These are phyloP conservation scores for Komagataella populi DNA, from an alignment of 805 yeast species.

Conservation along the genomic window DNA sequence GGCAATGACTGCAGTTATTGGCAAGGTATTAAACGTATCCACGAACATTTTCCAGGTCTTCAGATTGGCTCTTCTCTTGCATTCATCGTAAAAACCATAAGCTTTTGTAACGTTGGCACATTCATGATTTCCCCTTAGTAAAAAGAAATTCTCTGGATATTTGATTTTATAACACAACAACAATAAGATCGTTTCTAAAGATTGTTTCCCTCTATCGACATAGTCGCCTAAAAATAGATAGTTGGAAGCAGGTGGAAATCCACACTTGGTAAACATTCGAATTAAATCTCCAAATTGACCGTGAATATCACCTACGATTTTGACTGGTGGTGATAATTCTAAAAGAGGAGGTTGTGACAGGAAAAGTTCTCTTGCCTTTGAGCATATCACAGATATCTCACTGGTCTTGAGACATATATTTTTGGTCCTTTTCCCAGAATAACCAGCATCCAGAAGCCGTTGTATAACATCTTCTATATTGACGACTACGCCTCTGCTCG, in stretches of 20 bases:
- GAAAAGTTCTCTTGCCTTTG: constrained; percentile 79
- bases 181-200: constrained; percentile 80
- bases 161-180: constrained; percentile 88
- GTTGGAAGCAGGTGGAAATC: constrained; percentile 91
- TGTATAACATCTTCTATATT: constrained; percentile 84
- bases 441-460: constrained; percentile 87
- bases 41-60: constrained; percentile 90
- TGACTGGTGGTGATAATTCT: constrained; percentile 78
- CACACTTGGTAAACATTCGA: constrained; percentile 87
- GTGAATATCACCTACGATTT: constrained; percentile 89
- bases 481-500: constrained; percentile 5
- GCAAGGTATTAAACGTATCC: constrained; percentile 91
- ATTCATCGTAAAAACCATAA: constrained; percentile 95
- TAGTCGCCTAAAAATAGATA: constrained; percentile 91
- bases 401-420: constrained; percentile 76
- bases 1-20: constrained; percentile 91
- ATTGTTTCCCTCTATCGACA: constrained; percentile 95
- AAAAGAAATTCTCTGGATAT: constrained; percentile 90
- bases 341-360: constrained; percentile 80
- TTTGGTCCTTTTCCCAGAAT: constrained; percentile 86
- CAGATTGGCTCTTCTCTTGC: constrained; percentile 84
- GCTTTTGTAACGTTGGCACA: constrained; percentile 95
- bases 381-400: constrained; percentile 82
- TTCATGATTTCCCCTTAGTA: constrained; percentile 92
- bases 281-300: constrained; percentile 92